Conservation (phyloP, 768 basidiomycete species). For the Panaeolus papilionaceus region DNA sequence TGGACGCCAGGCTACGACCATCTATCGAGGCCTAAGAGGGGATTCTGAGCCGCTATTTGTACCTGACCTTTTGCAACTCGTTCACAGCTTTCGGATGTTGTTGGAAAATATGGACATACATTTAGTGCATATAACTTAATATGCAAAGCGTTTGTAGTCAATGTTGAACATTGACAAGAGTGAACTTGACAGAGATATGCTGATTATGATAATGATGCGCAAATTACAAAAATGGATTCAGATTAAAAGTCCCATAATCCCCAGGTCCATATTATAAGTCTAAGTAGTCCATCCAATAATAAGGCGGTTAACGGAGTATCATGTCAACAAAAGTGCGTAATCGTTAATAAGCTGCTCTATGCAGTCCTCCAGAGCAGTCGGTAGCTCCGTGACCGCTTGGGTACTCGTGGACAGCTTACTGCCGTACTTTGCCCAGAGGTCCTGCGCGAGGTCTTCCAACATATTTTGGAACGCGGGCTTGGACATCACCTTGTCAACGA, state of each 20-base stretch:
- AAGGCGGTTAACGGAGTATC: not conserved
- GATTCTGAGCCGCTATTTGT: not conserved
- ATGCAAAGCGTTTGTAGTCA: too few species aligned
- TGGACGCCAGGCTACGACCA: not conserved
- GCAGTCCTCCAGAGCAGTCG: conserved; percentile 3
- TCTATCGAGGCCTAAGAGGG: not conserved
- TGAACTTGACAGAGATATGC: too few species aligned
- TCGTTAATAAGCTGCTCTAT: conserved; percentile 4
- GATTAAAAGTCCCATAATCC: not conserved
- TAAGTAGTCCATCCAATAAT: not conserved
- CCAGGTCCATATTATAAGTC: not conserved
- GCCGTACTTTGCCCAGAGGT: not conserved
- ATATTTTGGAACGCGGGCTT: not conserved
- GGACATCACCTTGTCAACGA: conserved; percentile 8
- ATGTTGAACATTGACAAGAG: too few species aligned
- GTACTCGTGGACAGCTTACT: conserved; percentile 5
- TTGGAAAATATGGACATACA: too few species aligned
- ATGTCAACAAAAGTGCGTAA: not conserved
- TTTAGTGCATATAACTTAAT: too few species aligned
- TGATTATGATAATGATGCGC: too few species aligned
- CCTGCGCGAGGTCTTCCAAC: conserved; percentile 6
- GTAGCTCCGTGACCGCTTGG: not conserved
- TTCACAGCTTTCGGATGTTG: too few species aligned
- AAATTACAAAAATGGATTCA: too few species aligned
- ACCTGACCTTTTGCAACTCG: not conserved